phyloP scores from a whole-genome alignment of 192 early-diverging fungal species.

The Fimicolochytrium jonesii region DNA sequence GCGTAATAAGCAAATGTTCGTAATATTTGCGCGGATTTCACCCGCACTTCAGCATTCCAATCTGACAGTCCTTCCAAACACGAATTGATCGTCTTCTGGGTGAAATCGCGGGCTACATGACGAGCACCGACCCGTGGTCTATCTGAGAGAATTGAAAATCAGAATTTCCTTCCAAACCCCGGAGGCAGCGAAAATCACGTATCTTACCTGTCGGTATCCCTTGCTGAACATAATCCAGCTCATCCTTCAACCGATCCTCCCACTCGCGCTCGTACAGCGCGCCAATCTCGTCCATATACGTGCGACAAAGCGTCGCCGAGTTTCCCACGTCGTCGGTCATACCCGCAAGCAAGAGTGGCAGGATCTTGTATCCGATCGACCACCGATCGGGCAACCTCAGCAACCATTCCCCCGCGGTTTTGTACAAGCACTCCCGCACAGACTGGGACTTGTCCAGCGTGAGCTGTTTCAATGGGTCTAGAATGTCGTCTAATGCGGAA shows the following conservation, averaged over 20 bases:
- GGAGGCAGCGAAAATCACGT: too few relatives aligned
- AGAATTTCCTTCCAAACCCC: too few relatives aligned
- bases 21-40: constrained; percentile 35
- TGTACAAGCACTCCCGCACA: constrained; percentile 48
- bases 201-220: background rate
- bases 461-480: constrained; percentile 35
- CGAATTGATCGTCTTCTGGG: constrained; percentile 42
- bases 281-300: constrained; percentile 39
- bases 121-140: constrained; percentile 47
- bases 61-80: constrained; percentile 39
- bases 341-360: constrained; percentile 45
- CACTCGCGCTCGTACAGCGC: constrained; percentile 52
- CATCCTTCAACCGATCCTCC: constrained; percentile 49
- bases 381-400: constrained; percentile 45
- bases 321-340: constrained; percentile 43
- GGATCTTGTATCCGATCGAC: constrained; percentile 44
- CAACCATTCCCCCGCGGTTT: constrained; percentile 37
- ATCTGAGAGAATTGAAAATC: constrained; percentile 24
- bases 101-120: constrained; percentile 50
- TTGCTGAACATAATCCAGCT: constrained; percentile 43
- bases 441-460: constrained; percentile 42
- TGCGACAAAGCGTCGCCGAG: constrained; percentile 8
- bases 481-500: constrained; percentile 34
- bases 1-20: constrained; percentile 38
- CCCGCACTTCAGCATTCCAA: constrained; percentile 47